These are phyloP conservation scores for Adansonia grandidieri DNA, from an alignment of 441 rosid genomes.

Conservation along the genomic window DNA sequence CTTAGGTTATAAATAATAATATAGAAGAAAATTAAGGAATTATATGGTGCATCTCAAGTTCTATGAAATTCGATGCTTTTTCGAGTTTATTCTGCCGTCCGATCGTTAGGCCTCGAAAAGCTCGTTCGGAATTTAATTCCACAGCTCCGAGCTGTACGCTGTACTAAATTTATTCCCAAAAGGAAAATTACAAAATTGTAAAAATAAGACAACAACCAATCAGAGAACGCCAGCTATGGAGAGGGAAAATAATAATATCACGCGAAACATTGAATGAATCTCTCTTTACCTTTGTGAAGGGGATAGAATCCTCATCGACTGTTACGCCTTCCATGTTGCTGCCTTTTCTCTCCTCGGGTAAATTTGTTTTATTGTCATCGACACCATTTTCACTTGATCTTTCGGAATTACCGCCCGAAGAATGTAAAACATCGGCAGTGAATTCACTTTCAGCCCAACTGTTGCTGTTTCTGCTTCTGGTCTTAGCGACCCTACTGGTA, in stretches of 20 bases:
- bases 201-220: constrained; percentile 6
- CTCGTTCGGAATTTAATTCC: neutral
- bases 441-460: constrained; percentile 52
- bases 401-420: constrained; percentile 35
- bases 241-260: constrained; percentile 1
- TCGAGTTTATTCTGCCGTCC: constrained; percentile 28
- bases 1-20: neutral
- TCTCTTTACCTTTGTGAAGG: constrained; percentile 40
- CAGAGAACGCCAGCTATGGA: constrained; percentile 25
- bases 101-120: too few relatives aligned
- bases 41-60: neutral
- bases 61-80: constrained; percentile 26
- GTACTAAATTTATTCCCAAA: neutral
- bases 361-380: constrained; percentile 26
- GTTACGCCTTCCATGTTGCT: constrained; percentile 45
- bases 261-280: constrained; percentile 21
- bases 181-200: neutral
- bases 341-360: constrained; percentile 29
- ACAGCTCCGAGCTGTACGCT: too few relatives aligned
- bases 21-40: neutral
- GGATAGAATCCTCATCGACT: constrained; percentile 46
- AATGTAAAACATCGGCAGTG: constrained; percentile 25
- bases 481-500: constrained; percentile 28
- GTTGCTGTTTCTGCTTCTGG: constrained; percentile 33
- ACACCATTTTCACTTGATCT: constrained; percentile 25